phyloP scores from a whole-genome alignment of 371 early-diverging fungal genomes.

The Mucor velutinosus region DNA sequence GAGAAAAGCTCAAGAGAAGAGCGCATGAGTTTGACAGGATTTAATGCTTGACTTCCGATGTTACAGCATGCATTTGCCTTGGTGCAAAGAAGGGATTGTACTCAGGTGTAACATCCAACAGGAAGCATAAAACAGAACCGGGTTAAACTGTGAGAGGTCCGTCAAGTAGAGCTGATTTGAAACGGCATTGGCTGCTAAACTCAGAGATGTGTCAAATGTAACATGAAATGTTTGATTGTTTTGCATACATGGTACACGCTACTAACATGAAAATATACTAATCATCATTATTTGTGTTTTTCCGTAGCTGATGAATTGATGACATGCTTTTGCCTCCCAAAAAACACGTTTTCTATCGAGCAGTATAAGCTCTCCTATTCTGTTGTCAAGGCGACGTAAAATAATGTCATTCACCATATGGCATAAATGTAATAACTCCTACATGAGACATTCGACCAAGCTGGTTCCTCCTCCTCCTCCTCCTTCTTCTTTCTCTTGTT shows the following conservation, averaged over 20 bases:
- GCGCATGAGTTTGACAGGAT: neutral
- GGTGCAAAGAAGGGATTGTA: neutral
- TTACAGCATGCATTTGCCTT: neutral
- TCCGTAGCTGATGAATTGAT: too few relatives aligned
- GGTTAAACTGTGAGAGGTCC: neutral
- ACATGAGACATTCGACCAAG: too few relatives aligned
- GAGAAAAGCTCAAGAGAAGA: too few relatives aligned
- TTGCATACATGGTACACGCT: too few relatives aligned
- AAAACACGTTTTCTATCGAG: neutral
- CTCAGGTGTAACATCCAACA: neutral
- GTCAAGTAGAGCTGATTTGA: neutral
- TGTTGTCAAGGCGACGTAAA: too few relatives aligned
- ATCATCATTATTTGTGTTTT: neutral
- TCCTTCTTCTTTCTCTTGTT: too few relatives aligned
- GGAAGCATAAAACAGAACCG: neutral
- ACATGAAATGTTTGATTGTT: neutral
- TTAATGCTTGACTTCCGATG: neutral
- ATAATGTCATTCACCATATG: neutral
- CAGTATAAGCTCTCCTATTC: too few relatives aligned
- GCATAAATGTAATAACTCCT: neutral
- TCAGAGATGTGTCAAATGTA: neutral
- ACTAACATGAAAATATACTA: neutral
- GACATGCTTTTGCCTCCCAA: neutral
- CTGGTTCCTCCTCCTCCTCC: too few relatives aligned
- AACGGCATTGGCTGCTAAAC: neutral